Conservation (phyloP, 169 alveolate species). For the Plasmodium fragile region DNA sequence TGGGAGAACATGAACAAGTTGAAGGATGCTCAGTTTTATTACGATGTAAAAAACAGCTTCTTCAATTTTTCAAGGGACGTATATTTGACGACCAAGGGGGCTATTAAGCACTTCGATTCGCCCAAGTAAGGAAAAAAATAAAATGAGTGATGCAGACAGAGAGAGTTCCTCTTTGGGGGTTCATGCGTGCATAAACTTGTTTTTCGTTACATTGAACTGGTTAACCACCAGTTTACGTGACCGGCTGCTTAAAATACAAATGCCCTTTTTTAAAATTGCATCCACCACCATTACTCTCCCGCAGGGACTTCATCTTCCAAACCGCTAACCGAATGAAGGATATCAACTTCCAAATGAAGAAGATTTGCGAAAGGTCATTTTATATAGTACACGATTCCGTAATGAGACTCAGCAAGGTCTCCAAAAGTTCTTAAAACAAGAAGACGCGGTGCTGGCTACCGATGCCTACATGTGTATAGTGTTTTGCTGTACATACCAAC, state of each 20-base stretch:
- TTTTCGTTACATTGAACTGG: neutral
- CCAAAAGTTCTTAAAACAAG: conserved; percentile 40
- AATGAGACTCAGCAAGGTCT: conserved; percentile 26
- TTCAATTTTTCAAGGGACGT: conserved; percentile 66
- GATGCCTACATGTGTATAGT: neutral
- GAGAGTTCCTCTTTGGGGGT: neutral
- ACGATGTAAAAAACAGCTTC: conserved; percentile 37
- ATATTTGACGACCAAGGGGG: conserved; percentile 64
- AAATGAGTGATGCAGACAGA: neutral
- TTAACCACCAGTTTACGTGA: neutral
- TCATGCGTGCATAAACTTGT: neutral
- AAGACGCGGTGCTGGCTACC: neutral
- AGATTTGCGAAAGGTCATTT: conserved; percentile 66
- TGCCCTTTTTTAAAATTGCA: neutral
- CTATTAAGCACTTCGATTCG: conserved; percentile 69
- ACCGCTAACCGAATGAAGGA: conserved; percentile 62
- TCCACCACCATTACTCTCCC: neutral
- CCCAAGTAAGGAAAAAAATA: conserved; percentile 57
- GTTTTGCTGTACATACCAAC: neutral
- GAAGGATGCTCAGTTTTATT: conserved; percentile 52
- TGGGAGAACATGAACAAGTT: conserved; percentile 57
- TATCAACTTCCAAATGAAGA: conserved; percentile 67
- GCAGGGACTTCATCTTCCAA: conserved; percentile 69
- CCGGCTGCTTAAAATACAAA: neutral
- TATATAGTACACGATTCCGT: conserved; percentile 48